Evolutionary conservation across 306 rosid species (phyloP).

Genomic region (Abrus precatorius): DNA sequence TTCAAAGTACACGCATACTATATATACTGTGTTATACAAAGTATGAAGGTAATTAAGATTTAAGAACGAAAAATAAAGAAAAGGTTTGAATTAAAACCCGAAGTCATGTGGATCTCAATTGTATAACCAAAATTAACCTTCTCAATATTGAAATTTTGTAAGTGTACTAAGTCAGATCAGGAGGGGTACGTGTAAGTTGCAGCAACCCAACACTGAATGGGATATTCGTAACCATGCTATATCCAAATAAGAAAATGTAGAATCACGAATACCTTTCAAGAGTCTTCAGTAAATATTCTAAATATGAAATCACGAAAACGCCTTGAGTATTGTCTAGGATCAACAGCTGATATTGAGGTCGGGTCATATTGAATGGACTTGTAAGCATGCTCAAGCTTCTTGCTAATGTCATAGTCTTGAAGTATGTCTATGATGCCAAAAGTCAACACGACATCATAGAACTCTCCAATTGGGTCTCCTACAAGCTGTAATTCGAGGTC

Average conservation of each 20-base stretch:
- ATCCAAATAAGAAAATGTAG: slow-evolving; percentile 19
- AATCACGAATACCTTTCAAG: slow-evolving; percentile 42
- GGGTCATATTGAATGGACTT: slow-evolving; percentile 94
- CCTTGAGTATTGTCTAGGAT: slow-evolving; percentile 88
- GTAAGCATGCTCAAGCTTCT: slow-evolving; percentile 98
- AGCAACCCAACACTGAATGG: background rate
- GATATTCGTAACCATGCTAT: background rate
- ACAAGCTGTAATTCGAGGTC: slow-evolving; percentile 69
- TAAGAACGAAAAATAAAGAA: slow-evolving; percentile 13
- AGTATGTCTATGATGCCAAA: slow-evolving; percentile 94
- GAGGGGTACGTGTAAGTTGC: slow-evolving; percentile 8
- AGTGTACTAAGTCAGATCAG: background rate
- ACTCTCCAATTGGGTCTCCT: slow-evolving; percentile 88
- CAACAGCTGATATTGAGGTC: slow-evolving; percentile 91
- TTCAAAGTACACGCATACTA: background rate
- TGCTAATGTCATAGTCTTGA: slow-evolving; percentile 97
- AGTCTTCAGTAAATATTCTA: slow-evolving; percentile 69
- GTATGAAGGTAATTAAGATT: slow-evolving; percentile 28
- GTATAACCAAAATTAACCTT: slow-evolving; percentile 16
- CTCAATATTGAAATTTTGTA: background rate
- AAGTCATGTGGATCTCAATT: slow-evolving; percentile 22
- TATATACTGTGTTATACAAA: slow-evolving; percentile 35
- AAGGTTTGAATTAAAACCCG: slow-evolving; percentile 32
- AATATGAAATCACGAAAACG: slow-evolving; percentile 90
- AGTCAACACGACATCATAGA: slow-evolving; percentile 73